These are phyloP conservation scores for Ustilago loliicola DNA, from an alignment of 1,284 basidiomycete species.

Conservation along the genomic window DNA sequence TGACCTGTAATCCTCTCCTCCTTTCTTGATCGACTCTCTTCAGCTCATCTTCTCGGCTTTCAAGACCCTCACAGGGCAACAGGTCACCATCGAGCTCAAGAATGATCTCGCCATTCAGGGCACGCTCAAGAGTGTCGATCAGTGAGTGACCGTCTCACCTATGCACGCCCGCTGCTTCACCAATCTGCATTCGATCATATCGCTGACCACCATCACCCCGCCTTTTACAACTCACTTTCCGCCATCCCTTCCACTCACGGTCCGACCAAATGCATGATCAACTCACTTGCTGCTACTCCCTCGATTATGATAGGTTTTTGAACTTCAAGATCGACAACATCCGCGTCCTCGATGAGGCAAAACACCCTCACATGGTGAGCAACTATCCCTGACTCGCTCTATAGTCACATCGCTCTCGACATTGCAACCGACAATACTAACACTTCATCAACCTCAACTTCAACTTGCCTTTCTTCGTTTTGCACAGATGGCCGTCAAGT, in stretches of 20 bases:
- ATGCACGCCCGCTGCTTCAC: background rate
- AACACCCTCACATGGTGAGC: constrained; percentile 96
- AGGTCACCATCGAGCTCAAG: constrained; percentile 93
- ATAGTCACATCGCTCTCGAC: background rate
- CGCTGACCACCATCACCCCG: background rate
- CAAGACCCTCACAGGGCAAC: constrained; percentile 98
- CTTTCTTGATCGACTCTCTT: background rate
- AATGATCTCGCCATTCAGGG: constrained; percentile 98
- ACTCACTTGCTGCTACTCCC: background rate
- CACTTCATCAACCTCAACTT: background rate
- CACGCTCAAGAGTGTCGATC: constrained; percentile 96
- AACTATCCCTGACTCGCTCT: too few species aligned
- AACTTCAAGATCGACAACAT: constrained; percentile 97
- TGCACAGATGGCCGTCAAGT: constrained; percentile 93
- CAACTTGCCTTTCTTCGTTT: background rate
- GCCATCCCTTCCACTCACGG: too few species aligned
- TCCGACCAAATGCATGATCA: background rate
- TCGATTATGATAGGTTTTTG: constrained; percentile 76
- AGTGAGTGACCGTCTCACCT: constrained; percentile 73
- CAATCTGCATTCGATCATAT: background rate
- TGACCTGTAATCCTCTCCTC: background rate
- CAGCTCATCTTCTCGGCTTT: constrained; percentile 98
- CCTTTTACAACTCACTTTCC: too few species aligned
- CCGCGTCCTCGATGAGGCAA: constrained; percentile 88
- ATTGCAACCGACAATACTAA: background rate